Percentiles rank a stretch among this genome's conserved stretches.
Evolutionary conservation across 495 filamentous ascomycete species (phyloP).

Genomic region (Arthonia radiata): DNA sequence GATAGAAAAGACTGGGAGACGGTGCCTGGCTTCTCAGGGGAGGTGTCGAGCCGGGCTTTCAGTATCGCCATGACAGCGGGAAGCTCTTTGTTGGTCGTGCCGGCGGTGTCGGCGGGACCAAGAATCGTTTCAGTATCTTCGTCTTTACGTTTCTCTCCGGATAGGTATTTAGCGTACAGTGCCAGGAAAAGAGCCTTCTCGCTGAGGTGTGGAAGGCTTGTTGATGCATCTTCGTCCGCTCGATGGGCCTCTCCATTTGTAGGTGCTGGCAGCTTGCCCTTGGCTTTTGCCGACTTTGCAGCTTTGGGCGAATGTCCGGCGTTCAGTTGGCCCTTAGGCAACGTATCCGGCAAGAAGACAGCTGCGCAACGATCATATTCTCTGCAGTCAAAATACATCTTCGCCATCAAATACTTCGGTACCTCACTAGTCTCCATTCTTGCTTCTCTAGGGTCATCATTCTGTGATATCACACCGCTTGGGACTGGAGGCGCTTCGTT

Average conservation of each 20-base stretch:
- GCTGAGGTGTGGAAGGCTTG: slow-evolving; percentile 33
- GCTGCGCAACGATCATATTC: slow-evolving; percentile 88
- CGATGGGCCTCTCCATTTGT: too few relatives aligned
- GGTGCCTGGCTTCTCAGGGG: slow-evolving; percentile 28
- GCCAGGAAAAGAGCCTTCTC: slow-evolving; percentile 84
- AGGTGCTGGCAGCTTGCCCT: too few relatives aligned
- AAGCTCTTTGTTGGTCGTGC: slow-evolving; percentile 62
- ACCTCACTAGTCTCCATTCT: slow-evolving; percentile 57
- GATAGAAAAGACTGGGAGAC: slow-evolving; percentile 81
- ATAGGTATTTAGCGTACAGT: slow-evolving; percentile 74
- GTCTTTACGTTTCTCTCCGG: slow-evolving; percentile 86
- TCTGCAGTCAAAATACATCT: slow-evolving; percentile 84
- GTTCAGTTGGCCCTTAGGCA: slow-evolving; percentile 29
- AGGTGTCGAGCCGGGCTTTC: slow-evolving; percentile 48
- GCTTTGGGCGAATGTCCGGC: slow-evolving; percentile 15
- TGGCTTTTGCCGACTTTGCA: slow-evolving; percentile 17
- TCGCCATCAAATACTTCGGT: slow-evolving; percentile 66
- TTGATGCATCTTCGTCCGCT: slow-evolving; percentile 19
- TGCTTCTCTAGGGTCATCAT: slow-evolving; percentile 39
- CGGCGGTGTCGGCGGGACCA: slow-evolving; percentile 69
- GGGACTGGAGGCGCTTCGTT: too few relatives aligned
- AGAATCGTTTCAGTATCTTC: slow-evolving; percentile 96
- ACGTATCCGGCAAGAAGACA: slow-evolving; percentile 55
- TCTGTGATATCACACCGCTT: slow-evolving; percentile 23
- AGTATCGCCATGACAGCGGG: slow-evolving; percentile 46